Percentiles rank a stretch among this genome's conserved stretches.
Conservation (phyloP, 1,139 yeast genomes). For the Nematodospora anomalae region DNA sequence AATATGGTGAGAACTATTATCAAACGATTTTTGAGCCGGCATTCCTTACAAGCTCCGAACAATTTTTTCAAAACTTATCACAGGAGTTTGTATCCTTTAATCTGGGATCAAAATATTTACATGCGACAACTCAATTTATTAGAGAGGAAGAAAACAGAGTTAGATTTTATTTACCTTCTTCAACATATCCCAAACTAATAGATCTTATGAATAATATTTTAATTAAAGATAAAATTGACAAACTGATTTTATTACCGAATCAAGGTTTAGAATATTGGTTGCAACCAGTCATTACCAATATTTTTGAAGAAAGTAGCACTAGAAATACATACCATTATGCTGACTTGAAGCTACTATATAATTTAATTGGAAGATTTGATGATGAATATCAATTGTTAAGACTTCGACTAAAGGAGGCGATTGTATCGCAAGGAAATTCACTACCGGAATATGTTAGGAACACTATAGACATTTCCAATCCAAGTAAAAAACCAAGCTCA, state of each 20-base stretch:
- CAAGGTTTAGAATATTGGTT: conserved; percentile 64
- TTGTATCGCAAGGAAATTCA: conserved; percentile 40
- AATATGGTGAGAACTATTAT: conserved; percentile 56
- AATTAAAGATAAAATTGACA: conserved; percentile 58
- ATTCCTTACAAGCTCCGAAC: conserved; percentile 54
- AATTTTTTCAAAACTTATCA: conserved; percentile 54
- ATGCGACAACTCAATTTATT: conserved; percentile 52
- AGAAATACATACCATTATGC: conserved; percentile 17
- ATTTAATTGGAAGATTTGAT: conserved; percentile 57
- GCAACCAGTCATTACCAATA: conserved; percentile 27
- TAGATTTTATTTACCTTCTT: conserved; percentile 52
- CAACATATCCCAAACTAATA: conserved; percentile 54
- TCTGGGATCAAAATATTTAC: conserved; percentile 54
- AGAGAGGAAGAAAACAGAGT: conserved; percentile 61
- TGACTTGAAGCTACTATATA: conserved; percentile 45
- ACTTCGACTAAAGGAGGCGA: conserved; percentile 47
- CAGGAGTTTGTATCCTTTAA: conserved; percentile 38
- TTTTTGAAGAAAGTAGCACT: conserved; percentile 17
- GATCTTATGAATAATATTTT: conserved; percentile 62
- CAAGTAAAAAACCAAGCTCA: conserved; percentile 12
- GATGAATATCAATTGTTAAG: conserved; percentile 51
- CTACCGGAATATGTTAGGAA: conserved; percentile 31
- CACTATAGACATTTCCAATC: conserved; percentile 14
- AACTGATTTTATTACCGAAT: conserved; percentile 41
- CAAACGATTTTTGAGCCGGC: conserved; percentile 65